Conservation (phyloP, 306 rosid species). For the Hylodesmum podocarpum region DNA sequence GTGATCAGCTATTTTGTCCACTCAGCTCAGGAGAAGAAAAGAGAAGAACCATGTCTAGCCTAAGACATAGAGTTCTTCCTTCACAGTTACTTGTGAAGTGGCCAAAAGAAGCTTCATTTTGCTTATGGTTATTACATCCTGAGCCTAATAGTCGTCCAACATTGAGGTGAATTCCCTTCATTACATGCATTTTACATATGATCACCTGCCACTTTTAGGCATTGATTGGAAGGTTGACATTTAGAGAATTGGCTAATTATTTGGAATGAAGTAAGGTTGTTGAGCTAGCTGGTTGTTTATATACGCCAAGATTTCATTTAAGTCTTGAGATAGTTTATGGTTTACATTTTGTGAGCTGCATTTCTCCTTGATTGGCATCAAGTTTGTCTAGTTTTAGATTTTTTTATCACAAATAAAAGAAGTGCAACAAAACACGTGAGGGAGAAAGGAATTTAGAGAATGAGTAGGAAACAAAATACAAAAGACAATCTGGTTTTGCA, state of each 20-base stretch:
- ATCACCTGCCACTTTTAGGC: not conserved
- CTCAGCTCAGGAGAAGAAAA: slow-evolving; percentile 72
- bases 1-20: slow-evolving; percentile 78
- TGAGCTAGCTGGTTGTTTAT: not conserved
- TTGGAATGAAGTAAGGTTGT: not conserved
- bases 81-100: slow-evolving; percentile 78
- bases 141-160: slow-evolving; percentile 75
- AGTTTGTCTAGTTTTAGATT: not conserved
- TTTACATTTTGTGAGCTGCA: not conserved
- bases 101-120: slow-evolving; percentile 96
- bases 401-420: not conserved
- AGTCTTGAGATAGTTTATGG: not conserved
- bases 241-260: not conserved
- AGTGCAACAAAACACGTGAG: not conserved
- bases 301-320: not conserved
- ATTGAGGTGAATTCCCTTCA: slow-evolving; percentile 47
- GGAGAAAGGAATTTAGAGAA: not conserved
- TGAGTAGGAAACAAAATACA: not conserved
- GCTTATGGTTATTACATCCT: slow-evolving; percentile 84
- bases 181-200: not conserved
- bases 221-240: not conserved
- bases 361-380: not conserved
- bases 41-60: slow-evolving; percentile 70
- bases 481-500: not conserved
- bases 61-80: slow-evolving; percentile 88